Conservation (phyloP, 2,329 filamentous ascomycete species). For the Paraphoma chrysanthemicola region DNA sequence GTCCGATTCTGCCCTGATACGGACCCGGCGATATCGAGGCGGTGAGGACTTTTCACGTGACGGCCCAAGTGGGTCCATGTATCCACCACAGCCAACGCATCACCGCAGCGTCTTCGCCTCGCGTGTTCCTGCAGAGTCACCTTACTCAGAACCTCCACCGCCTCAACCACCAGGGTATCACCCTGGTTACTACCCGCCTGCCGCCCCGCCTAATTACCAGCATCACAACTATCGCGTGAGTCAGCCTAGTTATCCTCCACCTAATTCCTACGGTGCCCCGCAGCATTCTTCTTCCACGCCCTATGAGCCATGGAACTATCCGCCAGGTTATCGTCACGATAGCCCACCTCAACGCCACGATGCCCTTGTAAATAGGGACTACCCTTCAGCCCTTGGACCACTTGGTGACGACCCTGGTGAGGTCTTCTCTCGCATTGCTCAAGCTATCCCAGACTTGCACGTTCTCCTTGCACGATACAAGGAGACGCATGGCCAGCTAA, state of each 20-base stretch:
- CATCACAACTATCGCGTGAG: conserved; percentile 42
- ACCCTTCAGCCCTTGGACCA: conserved; percentile 32
- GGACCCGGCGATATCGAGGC: conserved; percentile 32
- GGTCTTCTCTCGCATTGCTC: conserved; percentile 47
- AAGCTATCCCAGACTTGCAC: conserved; percentile 49
- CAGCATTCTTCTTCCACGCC: conserved; percentile 46
- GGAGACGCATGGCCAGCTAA: conserved; percentile 58
- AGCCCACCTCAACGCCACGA: conserved; percentile 46
- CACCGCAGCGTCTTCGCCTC: conserved; percentile 42
- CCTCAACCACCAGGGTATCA: conserved; percentile 64
- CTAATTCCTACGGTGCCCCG: conserved; percentile 41
- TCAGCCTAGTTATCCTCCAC: conserved; percentile 41
- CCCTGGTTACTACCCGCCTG: conserved; percentile 44
- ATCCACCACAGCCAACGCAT: conserved; percentile 36
- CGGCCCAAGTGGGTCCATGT: conserved; percentile 30
- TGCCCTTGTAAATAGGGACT: conserved; percentile 46
- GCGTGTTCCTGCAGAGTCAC: conserved; percentile 42
- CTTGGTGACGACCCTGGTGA: conserved; percentile 46
- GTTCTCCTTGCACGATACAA: conserved; percentile 55
- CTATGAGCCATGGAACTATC: conserved; percentile 46
- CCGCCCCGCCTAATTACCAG: conserved; percentile 45
- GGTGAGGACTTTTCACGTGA: conserved; percentile 36
- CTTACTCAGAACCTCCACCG: conserved; percentile 68
- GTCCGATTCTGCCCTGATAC: conserved; percentile 39
- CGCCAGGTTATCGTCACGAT: conserved; percentile 44